Evolutionary conservation across 2,329 filamentous ascomycete species (phyloP).

Genomic region (Arthrobotrys pseudoclavata): DNA sequence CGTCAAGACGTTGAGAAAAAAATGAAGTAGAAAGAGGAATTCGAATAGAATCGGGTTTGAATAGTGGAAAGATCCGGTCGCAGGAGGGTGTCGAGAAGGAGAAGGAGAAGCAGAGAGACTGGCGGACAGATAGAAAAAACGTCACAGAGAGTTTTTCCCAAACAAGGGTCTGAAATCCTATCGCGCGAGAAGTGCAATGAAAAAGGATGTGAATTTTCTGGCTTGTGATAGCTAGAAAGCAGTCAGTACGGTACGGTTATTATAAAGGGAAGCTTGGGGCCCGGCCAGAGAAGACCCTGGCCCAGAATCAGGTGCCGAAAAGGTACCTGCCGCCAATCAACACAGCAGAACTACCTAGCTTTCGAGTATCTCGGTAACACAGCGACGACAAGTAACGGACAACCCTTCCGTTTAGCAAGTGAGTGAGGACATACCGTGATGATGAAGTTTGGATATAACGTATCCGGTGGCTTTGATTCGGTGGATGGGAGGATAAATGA

Average conservation of each 20-base stretch:
- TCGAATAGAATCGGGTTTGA: not conserved
- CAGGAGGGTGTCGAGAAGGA: not conserved
- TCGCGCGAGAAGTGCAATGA: slow-evolving; percentile 21
- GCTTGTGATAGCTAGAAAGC: slow-evolving; percentile 61
- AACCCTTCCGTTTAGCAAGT: not conserved
- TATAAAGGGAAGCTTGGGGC: slow-evolving; percentile 61
- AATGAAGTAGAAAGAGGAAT: slow-evolving; percentile 1
- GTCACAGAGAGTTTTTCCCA: slow-evolving; percentile 39
- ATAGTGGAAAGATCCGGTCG: slow-evolving; percentile 4
- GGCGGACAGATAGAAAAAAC: slow-evolving; percentile 4
- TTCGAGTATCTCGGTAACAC: slow-evolving; percentile 34
- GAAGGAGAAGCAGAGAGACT: slow-evolving; percentile 3
- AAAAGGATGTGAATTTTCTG: slow-evolving; percentile 26
- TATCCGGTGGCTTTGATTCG: not conserved
- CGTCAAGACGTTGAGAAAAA: slow-evolving; percentile 8
- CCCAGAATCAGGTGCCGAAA: slow-evolving; percentile 59
- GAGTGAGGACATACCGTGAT: not conserved
- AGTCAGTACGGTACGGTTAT: slow-evolving; percentile 41
- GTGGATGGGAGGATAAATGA: not conserved
- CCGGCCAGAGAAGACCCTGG: slow-evolving; percentile 56
- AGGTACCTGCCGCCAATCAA: slow-evolving; percentile 55
- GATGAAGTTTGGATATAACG: too few species aligned
- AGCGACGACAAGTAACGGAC: not conserved
- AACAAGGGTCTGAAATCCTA: slow-evolving; percentile 28
- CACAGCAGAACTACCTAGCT: slow-evolving; percentile 33